Evolutionary conservation across 2,329 filamentous ascomycete genomes (phyloP), one percentile per base, ranked within the genome.

Genomic region (Raffaelea deltoideospora): DNA sequence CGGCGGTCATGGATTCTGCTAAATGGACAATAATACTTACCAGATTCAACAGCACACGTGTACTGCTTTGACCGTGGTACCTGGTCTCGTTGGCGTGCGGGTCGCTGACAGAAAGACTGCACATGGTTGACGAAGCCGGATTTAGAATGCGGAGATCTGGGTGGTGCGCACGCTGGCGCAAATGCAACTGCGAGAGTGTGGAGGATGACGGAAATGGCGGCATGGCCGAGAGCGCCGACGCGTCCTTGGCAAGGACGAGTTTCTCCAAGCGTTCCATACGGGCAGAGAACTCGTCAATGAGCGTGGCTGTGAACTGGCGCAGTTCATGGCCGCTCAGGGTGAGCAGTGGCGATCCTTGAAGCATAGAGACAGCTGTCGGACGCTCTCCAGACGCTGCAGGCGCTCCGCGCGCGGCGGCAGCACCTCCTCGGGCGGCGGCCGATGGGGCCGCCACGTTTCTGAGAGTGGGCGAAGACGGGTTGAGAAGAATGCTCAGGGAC

Each of bases 241-340:
- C 34, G 36, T 54, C 59, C 37, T 60, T 60, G 24, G 57, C 55
- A 27, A 63, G 51, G 6, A 70, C 49, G 2, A 66, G 57, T 41
- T 58, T 65, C 45, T 73, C 69, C n/a, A 73, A 52, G 9, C 65
- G 61, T 37, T 72, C 67, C 48, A 73, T 60, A 20, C 69, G 59
- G 34, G 56, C 45, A 2, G 60, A 55, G 26, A 71, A 56, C 31
- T 71, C 64, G 37, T 71, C 64, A 8, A 70, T 45, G n/a, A 52
- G 32, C 3, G 38, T 32, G 0, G 43, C 40, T 3, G 39, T 41
- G 11, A 41, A 40, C 35, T 43, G 41, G 10, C 41, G 43, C 15
- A 46, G 40, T 15, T 46, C 40, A 28, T 42, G 57, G 14, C 53
- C 55, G 35, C 49, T 48, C 28, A 42, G 37, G 10, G 41, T 43